These are phyloP conservation scores for Furcasterigmium furcatum DNA, from an alignment of 2,329 filamentous ascomycete genomes.

Conservation along the genomic window DNA sequence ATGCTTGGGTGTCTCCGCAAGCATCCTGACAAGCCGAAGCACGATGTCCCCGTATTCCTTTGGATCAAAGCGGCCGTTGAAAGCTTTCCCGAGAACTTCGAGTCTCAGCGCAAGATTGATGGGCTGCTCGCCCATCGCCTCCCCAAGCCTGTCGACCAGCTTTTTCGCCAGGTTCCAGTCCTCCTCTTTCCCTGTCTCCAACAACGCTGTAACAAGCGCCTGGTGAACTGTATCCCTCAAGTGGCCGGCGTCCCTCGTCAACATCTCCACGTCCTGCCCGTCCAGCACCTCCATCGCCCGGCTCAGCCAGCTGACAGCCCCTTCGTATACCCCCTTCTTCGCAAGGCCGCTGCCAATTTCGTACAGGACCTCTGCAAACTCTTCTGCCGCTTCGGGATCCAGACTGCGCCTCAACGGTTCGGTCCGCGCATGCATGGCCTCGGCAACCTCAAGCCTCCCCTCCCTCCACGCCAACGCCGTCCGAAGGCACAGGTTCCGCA, in stretches of 20 bases:
- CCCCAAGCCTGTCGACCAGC: conserved; percentile 59
- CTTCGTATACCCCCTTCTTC: conserved; percentile 44
- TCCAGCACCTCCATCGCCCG: conserved; percentile 61
- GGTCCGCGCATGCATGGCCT: conserved; percentile 70
- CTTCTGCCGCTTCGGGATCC: conserved; percentile 52
- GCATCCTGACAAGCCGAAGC: conserved; percentile 55
- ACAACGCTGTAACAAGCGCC: conserved; percentile 51
- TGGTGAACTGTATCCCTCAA: conserved; percentile 67
- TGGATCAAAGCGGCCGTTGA: conserved; percentile 44
- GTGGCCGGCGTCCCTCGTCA: conserved; percentile 59
- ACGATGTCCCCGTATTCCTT: conserved; percentile 51
- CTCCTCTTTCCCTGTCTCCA: conserved; percentile 43
- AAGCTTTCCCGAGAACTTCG: conserved; percentile 54
- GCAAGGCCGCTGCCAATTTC: conserved; percentile 66
- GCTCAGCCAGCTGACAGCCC: conserved; percentile 70
- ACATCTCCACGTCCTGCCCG: conserved; percentile 46
- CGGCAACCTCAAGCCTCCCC: conserved; percentile 69
- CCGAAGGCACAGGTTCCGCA: conserved; percentile 64
- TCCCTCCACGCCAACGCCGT: conserved; percentile 71
- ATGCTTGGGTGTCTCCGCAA: conserved; percentile 58
- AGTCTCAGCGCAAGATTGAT: conserved; percentile 66
- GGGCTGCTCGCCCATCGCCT: conserved; percentile 60
- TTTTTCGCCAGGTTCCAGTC: conserved; percentile 48
- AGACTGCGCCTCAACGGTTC: conserved; percentile 32
- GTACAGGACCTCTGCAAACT: conserved; percentile 64